Conservation (phyloP, 139 green algal species). For the Diplosphaera chodatii region DNA sequence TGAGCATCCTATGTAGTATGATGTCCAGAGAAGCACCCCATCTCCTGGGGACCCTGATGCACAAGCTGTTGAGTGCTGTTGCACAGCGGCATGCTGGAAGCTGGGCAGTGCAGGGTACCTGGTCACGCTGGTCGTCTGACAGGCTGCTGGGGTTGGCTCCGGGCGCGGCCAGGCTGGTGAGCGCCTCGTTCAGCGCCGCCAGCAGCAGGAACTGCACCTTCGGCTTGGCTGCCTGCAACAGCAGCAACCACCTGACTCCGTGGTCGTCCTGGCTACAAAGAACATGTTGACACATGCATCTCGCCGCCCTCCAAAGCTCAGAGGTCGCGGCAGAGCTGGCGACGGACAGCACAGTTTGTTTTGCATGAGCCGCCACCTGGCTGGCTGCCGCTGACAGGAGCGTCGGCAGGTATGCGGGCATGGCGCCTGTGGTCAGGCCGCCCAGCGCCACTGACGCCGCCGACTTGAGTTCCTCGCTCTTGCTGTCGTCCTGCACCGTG, state of each 20-base stretch:
- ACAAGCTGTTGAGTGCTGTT: too few species aligned
- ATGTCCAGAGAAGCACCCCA: too few species aligned
- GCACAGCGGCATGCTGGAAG: too few species aligned
- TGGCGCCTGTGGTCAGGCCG: slow-evolving; percentile 70
- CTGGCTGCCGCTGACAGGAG: slow-evolving; percentile 56
- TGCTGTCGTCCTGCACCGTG: background rate
- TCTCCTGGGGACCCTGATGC: too few species aligned
- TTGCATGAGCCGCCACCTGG: too few species aligned
- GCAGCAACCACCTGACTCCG: too few species aligned
- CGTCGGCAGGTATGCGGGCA: slow-evolving; percentile 68
- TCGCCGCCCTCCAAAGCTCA: too few species aligned
- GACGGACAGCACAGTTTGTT: too few species aligned
- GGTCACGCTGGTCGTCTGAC: background rate
- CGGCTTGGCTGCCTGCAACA: slow-evolving; percentile 15
- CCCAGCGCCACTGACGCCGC: slow-evolving; percentile 78
- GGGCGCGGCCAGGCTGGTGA: slow-evolving; percentile 34
- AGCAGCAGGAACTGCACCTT: slow-evolving; percentile 66
- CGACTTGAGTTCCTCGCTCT: slow-evolving; percentile 67
- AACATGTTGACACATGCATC: too few species aligned
- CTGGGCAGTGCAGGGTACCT: slow-evolving; percentile 5
- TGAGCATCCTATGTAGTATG: too few species aligned
- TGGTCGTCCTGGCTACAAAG: too few species aligned
- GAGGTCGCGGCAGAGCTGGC: too few species aligned
- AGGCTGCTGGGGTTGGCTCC: background rate
- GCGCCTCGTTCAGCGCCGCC: slow-evolving; percentile 80